Conservation (phyloP, 345 rosid species). For the Combretum micranthum region DNA sequence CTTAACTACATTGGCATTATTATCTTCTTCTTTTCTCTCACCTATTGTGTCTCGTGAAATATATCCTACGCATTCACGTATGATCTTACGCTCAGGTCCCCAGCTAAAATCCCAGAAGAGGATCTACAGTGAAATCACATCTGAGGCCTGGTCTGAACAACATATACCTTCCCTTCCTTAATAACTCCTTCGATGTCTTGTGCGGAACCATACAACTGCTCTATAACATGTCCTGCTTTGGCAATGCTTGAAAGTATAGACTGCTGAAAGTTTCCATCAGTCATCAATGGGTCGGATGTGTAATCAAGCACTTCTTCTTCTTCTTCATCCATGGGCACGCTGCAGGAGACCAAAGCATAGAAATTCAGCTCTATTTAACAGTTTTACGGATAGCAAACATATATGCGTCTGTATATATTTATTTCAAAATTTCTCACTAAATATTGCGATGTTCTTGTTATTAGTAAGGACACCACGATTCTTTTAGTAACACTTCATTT, state of each 20-base stretch:
- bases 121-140: conserved; percentile 32
- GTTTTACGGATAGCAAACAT: not conserved
- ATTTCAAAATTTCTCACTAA: not conserved
- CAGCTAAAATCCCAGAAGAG: conserved; percentile 2
- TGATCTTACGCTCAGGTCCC: not conserved
- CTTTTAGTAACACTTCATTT: not conserved
- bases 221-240: conserved; percentile 72
- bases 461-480: not conserved
- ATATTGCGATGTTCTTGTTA: too few relatives aligned
- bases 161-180: conserved; percentile 75
- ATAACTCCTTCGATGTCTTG: conserved; percentile 98
- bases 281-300: conserved; percentile 63
- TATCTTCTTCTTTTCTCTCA: too few relatives aligned
- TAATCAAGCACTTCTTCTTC: conserved; percentile 73
- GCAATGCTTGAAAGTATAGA: conserved; percentile 73
- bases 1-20: too few relatives aligned
- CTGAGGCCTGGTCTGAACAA: conserved; percentile 96
- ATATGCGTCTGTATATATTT: not conserved
- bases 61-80: not conserved
- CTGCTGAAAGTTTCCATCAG: conserved; percentile 50
- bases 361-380: too few relatives aligned
- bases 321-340: conserved; percentile 98
- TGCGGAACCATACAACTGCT: conserved; percentile 74
- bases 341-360: conserved; percentile 17
- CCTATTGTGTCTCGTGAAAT: too few relatives aligned